Base-by-base conservation (phyloP, 192 early-diverging fungal species). In the Umbelopsis isabellina region DNA sequence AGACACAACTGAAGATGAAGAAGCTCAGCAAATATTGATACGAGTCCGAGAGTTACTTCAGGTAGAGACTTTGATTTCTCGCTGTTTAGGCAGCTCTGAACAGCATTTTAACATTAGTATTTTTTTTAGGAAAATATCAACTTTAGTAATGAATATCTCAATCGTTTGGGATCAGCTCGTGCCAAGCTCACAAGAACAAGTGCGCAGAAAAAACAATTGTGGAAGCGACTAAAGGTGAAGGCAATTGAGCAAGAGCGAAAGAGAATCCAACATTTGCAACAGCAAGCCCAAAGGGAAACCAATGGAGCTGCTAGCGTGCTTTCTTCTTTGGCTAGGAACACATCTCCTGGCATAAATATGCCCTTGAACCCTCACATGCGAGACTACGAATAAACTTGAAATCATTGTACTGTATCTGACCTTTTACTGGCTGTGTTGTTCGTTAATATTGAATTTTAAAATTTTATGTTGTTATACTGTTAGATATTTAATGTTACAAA, bases 141-240 rank as follows among this genome's bases (percentile, higher is more conserved):
- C 65, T 83, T 78, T 51, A 87, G 83, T 66, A 86, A 85, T 49
- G 85, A 86, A 67, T 88, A 83, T 65, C 78, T 90, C 22, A 80
- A 82, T 13, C 72, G 82, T n/a, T 65, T 88, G 35, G 80, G 79
- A 67, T 78, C 82, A 46, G 83, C 82, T 55, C 82, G 85, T 41
- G 82, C 84, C 50, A 74, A 76, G 23, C 74, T 87, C 37, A 80
- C 80, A 66, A 79, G 80, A 71, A 85, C 83, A 8, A 71, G 72
- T 61, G 75, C 80, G 50, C 81, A 87, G 69, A 86, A 85, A 68
- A 77, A 80, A 58, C 66, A 70, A n/a, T 72, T 82, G 10, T 86
- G 79, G 76, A 80, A 80, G 53, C 72, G 79, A 49, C 76, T 86
- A 15, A 82, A 82, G 66, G 71, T 73, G 37, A 78, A 78, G 49